Evolutionary conservation across 208 protist species (phyloP), one percentile per base, ranked within the genome.

Genomic region (Acanthamoeba lenticulata): DNA sequence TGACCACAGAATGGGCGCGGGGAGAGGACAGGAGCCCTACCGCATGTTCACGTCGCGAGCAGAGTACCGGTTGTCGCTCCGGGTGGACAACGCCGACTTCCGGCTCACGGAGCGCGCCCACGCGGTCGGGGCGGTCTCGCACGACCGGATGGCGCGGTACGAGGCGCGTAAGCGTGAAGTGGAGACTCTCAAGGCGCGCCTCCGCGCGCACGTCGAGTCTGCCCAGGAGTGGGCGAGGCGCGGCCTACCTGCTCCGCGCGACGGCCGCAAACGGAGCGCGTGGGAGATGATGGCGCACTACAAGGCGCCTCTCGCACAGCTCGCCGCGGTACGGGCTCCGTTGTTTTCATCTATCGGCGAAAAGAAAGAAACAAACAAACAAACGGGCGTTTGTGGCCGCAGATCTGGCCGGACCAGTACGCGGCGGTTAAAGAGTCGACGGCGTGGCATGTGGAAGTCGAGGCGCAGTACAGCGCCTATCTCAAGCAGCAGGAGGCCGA

Each of bases 1-100:
- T n/a, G n/a, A n/a, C n/a, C n/a, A n/a, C n/a, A n/a, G n/a, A 60
- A 60, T 27, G 15, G 21, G 52, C 52, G 52, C 52, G 52, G 21
- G 21, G 21, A 21, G 11, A 11, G 52, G 19, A 4, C n/a, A 74
- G 65, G 65, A 98, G 94, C 97, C 97, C 0, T 98, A 98, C 81
- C 72, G 97, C 72, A 97, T 98, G 95, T 98, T 95, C 57, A 95
- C 96, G 38, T 94, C 85, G 24, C 90, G 97, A 19, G 86, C 97
- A 34, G 96, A 98, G 74, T 98, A 96, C 93, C 88, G 97, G 83
- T 72, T 98, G n/a, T 85, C 72, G 27, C 86, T 98, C 5, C 95
- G 98, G 27, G 83, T 98, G 19, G 77, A 86, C 44, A 86, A 86
- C 21, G 97, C 97, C 2, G 97, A 98, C 86, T 29, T 89, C 34